phyloP scores from a whole-genome alignment of 768 basidiomycete species.

The Russula sp. region DNA sequence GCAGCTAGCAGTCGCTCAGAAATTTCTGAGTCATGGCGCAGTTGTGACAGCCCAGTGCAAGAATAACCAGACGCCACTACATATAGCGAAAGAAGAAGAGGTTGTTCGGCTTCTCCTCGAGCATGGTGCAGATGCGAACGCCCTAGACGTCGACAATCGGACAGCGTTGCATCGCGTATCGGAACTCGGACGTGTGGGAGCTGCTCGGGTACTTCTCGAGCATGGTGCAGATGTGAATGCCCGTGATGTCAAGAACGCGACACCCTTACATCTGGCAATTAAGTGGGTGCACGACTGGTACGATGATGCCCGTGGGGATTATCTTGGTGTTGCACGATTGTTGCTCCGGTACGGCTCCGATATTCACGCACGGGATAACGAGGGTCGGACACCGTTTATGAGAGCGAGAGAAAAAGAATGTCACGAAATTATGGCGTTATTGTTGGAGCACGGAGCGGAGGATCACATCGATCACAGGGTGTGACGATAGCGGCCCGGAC shows the following conservation, averaged over 20 bases:
- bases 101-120: not conserved
- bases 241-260: not conserved
- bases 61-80: not conserved
- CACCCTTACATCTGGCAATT: not conserved
- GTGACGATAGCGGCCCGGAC: too few relatives aligned
- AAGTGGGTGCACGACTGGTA: too few relatives aligned
- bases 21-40: not conserved
- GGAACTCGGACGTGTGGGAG: not conserved
- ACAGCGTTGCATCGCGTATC: too few relatives aligned
- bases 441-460: too few relatives aligned
- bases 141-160: too few relatives aligned
- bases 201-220: not conserved
- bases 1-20: not conserved
- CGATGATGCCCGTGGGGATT: too few relatives aligned
- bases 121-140: not conserved
- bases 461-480: too few relatives aligned
- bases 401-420: too few relatives aligned
- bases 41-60: not conserved
- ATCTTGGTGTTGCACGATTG: too few relatives aligned
- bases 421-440: too few relatives aligned
- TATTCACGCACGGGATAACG: too few relatives aligned
- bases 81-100: not conserved
- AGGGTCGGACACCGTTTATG: too few relatives aligned
- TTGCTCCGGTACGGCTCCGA: not conserved
- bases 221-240: not conserved